Conservation (phyloP, 768 basidiomycete species). For the Boletus sp. region DNA sequence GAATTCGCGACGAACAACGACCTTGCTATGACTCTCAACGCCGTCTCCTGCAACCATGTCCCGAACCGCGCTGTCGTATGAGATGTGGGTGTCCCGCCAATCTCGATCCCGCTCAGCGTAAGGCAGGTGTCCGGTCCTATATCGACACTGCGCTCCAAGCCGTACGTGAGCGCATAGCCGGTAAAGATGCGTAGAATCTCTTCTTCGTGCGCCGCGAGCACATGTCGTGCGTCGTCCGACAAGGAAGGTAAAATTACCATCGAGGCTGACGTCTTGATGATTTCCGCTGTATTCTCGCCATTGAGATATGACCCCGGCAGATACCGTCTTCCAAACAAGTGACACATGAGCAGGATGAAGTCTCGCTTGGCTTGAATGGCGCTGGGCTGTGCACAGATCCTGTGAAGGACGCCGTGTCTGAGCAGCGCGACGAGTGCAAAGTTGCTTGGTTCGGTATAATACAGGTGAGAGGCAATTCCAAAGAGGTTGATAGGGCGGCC, state of each 20-base stretch:
- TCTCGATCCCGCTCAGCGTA: conserved; percentile 43
- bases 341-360: conserved; percentile 56
- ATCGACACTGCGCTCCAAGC: conserved; percentile 34
- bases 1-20: conserved; percentile 69
- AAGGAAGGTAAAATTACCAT: conserved; percentile 55
- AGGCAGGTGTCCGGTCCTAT: conserved; percentile 46
- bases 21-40: conserved; percentile 42
- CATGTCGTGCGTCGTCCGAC: conserved; percentile 36
- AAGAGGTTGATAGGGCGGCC: conserved; percentile 61
- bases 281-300: conserved; percentile 31
- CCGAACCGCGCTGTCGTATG: conserved; percentile 29
- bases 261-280: conserved; percentile 51
- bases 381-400: conserved; percentile 45
- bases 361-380: conserved; percentile 44
- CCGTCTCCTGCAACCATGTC: conserved; percentile 37
- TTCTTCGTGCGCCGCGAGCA: conserved; percentile 46
- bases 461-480: conserved; percentile 52
- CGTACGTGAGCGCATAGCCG: conserved; percentile 52
- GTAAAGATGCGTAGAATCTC: conserved; percentile 54
- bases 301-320: conserved; percentile 45
- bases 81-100: conserved; percentile 17
- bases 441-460: conserved; percentile 70
- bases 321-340: conserved; percentile 63
- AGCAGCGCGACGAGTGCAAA: conserved; percentile 61
- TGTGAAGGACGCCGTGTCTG: conserved; percentile 56